Evolutionary conservation across 768 basidiomycete genomes (phyloP), one percentile per base, ranked within the genome.

Genomic region (Hortiboletus campestris): DNA sequence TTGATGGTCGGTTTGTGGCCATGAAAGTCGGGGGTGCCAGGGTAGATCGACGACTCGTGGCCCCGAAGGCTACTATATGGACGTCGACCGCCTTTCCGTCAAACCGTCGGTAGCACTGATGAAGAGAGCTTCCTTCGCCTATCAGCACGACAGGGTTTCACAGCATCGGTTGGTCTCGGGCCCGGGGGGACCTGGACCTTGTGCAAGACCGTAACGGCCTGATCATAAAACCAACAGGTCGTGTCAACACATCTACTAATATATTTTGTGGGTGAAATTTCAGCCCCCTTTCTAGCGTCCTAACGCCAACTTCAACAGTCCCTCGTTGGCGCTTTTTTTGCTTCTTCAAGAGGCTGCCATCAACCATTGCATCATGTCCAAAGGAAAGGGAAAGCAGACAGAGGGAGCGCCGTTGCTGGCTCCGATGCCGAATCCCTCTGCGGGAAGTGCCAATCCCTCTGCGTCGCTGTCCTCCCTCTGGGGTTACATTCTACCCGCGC

Each of bases 401-500:
- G 71, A 64, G 45, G 32, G 32, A n/a, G 34, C 51, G 16, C 43
- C 68, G 17, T 40, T 73, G 53, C 61, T 63, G 7, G 64, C 75
- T 34, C 73, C 75, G 53, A 69, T 82, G 68, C 75, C 78, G 55
- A 82, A 80, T 65, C 80, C 78, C 55, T 77, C 84, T 36, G 78
- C 81, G 13, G 83, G 84, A 29, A 87, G 86, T 63, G 83, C 86
- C 29, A 86, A 89, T 68, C 89, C 89, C 41, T 78, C 88, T 14
- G 84, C 85, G 13, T 89, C 88, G 0, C 75, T 89, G 29, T 78
- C 84, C 49, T 76, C 86, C 2, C 77, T 91, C 50, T 90, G 89
- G 89, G 81, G 82, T 11, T 90, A 89, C 70, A 72, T 90, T 31
- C 76, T 84, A 48, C 89, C 89, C 32, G 88, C 88, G 25, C 74